Conservation (phyloP, 371 early-diverging fungal species). For the Parasitella parasitica region DNA sequence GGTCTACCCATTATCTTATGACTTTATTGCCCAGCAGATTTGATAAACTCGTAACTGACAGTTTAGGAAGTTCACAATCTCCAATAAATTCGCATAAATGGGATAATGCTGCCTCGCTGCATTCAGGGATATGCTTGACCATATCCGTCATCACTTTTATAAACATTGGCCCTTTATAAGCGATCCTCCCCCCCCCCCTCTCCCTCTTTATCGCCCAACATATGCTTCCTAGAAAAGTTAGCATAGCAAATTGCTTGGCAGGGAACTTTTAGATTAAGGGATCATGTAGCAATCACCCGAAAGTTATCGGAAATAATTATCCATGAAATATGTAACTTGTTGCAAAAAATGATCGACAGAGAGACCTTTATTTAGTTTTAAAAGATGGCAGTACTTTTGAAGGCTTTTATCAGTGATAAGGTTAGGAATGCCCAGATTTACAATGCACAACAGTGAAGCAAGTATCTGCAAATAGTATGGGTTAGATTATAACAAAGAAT, state of each 20-base stretch:
- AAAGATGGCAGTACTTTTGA: constrained; percentile 96
- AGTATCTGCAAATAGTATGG: constrained; percentile 95
- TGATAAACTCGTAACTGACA: constrained; percentile 95
- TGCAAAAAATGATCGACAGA: constrained; percentile 97
- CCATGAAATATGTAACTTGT: constrained; percentile 95
- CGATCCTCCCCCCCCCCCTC: too few species aligned
- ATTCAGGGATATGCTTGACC: constrained; percentile 88
- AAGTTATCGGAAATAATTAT: constrained; percentile 98
- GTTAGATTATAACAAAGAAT: constrained; percentile 92
- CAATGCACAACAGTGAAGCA: constrained; percentile 86
- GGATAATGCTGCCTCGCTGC: constrained; percentile 91
- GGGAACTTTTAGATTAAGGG: constrained; percentile 97
- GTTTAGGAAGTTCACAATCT: constrained; percentile 97
- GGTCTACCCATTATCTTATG: constrained; percentile 90
- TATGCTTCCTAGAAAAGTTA: constrained; percentile 88
- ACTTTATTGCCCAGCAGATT: constrained; percentile 91
- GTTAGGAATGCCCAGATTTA: constrained; percentile 96
- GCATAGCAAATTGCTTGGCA: constrained; percentile 90
- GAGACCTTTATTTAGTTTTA: constrained; percentile 95
- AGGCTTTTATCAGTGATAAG: constrained; percentile 95
- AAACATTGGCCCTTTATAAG: constrained; percentile 91
- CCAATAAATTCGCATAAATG: constrained; percentile 99
- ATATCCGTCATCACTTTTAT: constrained; percentile 97
- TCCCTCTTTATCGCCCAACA: constrained; percentile 97
- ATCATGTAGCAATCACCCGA: constrained; percentile 95